These are phyloP conservation scores for Lipomyces sp. DNA, from an alignment of 805 yeast species.

Conservation along the genomic window DNA sequence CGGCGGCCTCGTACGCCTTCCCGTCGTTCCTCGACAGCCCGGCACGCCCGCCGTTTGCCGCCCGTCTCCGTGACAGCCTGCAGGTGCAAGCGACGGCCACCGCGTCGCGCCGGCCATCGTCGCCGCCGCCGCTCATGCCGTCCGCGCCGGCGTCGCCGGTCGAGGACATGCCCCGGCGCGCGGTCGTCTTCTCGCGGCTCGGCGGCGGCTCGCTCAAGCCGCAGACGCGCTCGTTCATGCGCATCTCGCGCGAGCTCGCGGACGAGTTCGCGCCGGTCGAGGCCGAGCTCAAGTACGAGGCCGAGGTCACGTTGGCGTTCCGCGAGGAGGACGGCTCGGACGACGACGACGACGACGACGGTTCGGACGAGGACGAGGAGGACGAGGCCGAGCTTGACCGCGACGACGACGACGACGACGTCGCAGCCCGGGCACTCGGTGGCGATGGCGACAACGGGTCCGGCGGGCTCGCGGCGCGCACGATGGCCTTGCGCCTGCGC, in stretches of 20 bases:
- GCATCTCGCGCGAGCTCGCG: constrained; percentile 27
- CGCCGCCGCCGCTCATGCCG: no score
- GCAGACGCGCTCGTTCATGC: constrained; percentile 25
- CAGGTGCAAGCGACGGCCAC: no score
- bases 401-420: constrained; percentile 11
- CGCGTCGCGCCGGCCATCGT: no score
- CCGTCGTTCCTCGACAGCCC: no score
- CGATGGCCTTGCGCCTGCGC: background rate
- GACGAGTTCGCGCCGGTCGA: constrained; percentile 30
- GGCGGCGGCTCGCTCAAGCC: constrained; percentile 27
- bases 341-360: constrained; percentile 22
- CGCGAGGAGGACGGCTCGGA: constrained; percentile 11
- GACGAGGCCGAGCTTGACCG: constrained; percentile 4
- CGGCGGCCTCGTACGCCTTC: no score
- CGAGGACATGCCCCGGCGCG: constrained; percentile 16
- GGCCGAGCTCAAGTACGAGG: constrained; percentile 30
- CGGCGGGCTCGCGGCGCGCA: background rate
- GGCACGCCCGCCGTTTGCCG: no score
- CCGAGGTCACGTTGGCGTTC: constrained; percentile 30
- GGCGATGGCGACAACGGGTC: constrained; percentile 2
- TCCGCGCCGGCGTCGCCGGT: constrained; percentile 3
- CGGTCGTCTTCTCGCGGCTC: constrained; percentile 22
- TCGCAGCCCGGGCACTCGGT: background rate
- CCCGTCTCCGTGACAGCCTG: no score
- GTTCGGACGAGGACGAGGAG: constrained; percentile 13